phyloP scores from a whole-genome alignment of 225 moss, liverwort and hornwort genomes.

The Marchantia polymorpha region DNA sequence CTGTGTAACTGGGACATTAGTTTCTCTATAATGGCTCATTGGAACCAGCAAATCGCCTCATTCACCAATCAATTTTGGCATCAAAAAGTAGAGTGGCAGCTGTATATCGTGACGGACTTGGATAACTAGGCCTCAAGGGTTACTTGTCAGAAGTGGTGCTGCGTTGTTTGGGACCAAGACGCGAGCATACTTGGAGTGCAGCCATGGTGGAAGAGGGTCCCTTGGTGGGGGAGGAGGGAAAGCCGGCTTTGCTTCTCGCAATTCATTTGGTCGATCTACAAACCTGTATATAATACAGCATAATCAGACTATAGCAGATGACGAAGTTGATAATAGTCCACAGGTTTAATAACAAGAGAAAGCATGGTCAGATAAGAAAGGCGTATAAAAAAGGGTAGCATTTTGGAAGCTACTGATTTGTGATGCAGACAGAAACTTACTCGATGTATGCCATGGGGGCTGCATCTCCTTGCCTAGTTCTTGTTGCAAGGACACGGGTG shows the following conservation, averaged over 20 bases:
- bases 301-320: neutral
- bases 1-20: neutral
- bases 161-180: slow-evolving; percentile 41
- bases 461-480: slow-evolving; percentile 86
- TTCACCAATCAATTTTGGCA: neutral
- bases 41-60: neutral
- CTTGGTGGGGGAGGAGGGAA: slow-evolving; percentile 63
- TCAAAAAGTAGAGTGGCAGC: neutral
- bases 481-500: slow-evolving; percentile 83
- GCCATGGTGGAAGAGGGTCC: slow-evolving; percentile 84
- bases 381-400: neutral
- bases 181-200: slow-evolving; percentile 76
- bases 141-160: slow-evolving; percentile 21
- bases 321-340: neutral
- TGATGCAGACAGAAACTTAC: slow-evolving; percentile 39
- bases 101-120: neutral
- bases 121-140: slow-evolving; percentile 7
- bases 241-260: slow-evolving; percentile 82
- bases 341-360: neutral
- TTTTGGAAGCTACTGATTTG: neutral
- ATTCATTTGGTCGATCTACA: slow-evolving; percentile 91
- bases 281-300: slow-evolving; percentile 49
- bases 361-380: neutral
- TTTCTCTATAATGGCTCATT: neutral
- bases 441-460: slow-evolving; percentile 90